Evolutionary conservation across 163 green algal species (phyloP), one percentile per base, ranked within the genome.

Genomic region (Scenedesmus sp.): DNA sequence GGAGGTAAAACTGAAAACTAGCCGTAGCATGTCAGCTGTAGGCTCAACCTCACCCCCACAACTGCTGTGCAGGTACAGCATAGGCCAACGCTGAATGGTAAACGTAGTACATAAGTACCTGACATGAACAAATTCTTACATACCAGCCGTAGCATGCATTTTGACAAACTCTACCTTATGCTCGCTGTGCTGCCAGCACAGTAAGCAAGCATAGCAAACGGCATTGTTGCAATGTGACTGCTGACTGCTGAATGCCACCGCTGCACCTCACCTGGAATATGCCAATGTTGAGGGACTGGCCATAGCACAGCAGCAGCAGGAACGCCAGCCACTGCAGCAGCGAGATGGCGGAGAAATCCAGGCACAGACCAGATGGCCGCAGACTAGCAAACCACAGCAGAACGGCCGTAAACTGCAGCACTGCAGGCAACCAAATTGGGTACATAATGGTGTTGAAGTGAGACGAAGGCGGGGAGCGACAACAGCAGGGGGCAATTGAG

Each of bases 241-340:
- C n/a, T n/a, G 7, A 22, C 42, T 7, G n/a, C n/a, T n/a, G 7
- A 22, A 42, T 7, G 12, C 9, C 22, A 73, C 24, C 30, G 37
- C 10, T 40, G 30, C 65, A 10, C 18, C 3, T 40, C 30, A 76
- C 65, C 10, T 93, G 85, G 87, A 95, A 98, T 79, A 97, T 97
- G 83, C 94, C 94, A 30, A 97, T 83, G 90, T 98, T 98, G 6
- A 98, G 93, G 0, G 93, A 92, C 94, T 98, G 92, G 2, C 96
- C 95, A 73, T 93, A 92, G 2, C 61, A 91, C 0, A 88, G 24
- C 10, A 98, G 88, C 51, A 93, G 42, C 5, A 94, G 81, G 43
- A 40, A 88, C 59, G 81, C 51, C 15, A 93, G 73, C 84, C 83
- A 94, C 61, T 88, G 92, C 42, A 86, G 40, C 26, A 94, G 90